phyloP scores from a whole-genome alignment of 208 protist species.

The Herpetomonas tarakana region DNA sequence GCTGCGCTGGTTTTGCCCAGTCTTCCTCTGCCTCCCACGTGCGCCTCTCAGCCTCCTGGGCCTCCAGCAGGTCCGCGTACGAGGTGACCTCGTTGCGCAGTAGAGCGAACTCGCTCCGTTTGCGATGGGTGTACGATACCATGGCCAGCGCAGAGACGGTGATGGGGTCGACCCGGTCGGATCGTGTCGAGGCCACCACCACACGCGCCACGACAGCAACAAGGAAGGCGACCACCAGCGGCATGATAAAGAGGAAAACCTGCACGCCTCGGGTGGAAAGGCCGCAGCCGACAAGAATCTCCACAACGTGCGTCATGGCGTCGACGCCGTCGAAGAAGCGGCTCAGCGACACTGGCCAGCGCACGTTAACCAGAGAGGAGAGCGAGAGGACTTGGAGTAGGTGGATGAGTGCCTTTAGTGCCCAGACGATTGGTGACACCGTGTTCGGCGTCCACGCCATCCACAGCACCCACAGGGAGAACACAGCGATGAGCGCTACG shows the following conservation, averaged over 20 bases:
- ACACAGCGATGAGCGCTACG: not conserved
- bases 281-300: not conserved
- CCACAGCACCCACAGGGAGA: not conserved
- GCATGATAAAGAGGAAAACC: constrained; percentile 14
- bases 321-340: constrained; percentile 1
- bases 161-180: constrained; percentile 15
- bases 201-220: constrained; percentile 13
- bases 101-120: constrained; percentile 8
- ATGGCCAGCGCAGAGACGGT: constrained; percentile 16
- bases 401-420: constrained; percentile 4
- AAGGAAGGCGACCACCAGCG: constrained; percentile 9
- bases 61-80: not conserved
- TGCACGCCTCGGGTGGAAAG: constrained; percentile 2
- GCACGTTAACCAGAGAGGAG: not conserved
- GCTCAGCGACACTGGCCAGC: not conserved
- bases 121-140: constrained; percentile 17
- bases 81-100: constrained; percentile 3
- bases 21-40: no score
- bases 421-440: constrained; percentile 11
- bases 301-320: not conserved
- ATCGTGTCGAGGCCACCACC: constrained; percentile 2
- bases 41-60: not conserved
- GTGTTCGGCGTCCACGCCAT: constrained; percentile 9
- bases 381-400: constrained; percentile 2
- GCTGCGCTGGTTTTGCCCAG: no score